A percentile compares a stretch with the other conserved stretches of the same genome.
Conservation (phyloP, 352 stramenopile genomes). For the Phytopythium oedochilum region DNA sequence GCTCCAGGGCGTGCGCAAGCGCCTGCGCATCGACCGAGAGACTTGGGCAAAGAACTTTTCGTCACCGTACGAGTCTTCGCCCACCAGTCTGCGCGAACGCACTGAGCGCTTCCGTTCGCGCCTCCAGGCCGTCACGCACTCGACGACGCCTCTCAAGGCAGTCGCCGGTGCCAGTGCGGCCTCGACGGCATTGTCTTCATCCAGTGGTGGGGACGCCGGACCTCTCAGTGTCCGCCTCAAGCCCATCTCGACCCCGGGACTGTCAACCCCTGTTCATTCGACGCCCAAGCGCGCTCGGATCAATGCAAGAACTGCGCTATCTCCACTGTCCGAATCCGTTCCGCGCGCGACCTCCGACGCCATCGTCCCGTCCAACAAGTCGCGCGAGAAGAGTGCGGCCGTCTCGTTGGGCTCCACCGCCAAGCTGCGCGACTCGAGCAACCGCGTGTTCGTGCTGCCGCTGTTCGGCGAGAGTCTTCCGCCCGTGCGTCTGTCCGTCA, state of each 20-base stretch:
- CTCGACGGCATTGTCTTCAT: background rate
- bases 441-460: constrained; percentile 59
- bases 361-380: constrained; percentile 1
- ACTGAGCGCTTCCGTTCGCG: constrained; percentile 48
- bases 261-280: background rate
- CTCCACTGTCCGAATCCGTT: background rate
- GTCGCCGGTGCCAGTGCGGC: background rate
- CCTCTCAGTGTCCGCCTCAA: constrained; percentile 19
- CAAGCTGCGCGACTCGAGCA: background rate
- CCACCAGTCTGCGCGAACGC: constrained; percentile 38
- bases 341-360: background rate
- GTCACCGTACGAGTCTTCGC: constrained; percentile 56
- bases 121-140: constrained; percentile 21
- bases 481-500: constrained; percentile 58
- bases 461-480: constrained; percentile 60
- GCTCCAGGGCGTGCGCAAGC: constrained; percentile 46
- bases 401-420: background rate
- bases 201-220: background rate
- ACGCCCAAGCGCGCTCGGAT: background rate
- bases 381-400: background rate
- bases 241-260: background rate
- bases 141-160: constrained; percentile 1
- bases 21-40: constrained; percentile 59
- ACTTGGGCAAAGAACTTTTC: constrained; percentile 68
- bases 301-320: background rate